These are phyloP conservation scores for Xylaria hypoxylon DNA, from an alignment of 2,329 filamentous ascomycete species.

Conservation along the genomic window DNA sequence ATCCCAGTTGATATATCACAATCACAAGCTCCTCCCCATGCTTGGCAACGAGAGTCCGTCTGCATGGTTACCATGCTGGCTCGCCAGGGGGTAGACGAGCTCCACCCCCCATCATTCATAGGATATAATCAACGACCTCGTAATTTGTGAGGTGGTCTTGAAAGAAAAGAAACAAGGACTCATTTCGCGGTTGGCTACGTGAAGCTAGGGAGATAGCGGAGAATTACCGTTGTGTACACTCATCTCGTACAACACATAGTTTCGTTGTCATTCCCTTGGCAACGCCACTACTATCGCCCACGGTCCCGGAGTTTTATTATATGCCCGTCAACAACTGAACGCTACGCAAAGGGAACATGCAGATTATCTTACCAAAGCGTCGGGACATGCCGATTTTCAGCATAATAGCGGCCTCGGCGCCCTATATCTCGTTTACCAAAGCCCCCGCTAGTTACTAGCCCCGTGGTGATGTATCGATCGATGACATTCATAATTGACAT, in stretches of 20 bases:
- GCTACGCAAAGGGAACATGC: slow-evolving; percentile 4
- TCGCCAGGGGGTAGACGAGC: background rate
- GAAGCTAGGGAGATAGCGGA: slow-evolving; percentile 13
- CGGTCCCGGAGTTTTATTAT: slow-evolving; percentile 5
- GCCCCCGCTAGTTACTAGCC: background rate
- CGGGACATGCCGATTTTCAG: slow-evolving; percentile 13
- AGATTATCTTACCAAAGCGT: slow-evolving; percentile 22
- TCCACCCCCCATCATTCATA: background rate
- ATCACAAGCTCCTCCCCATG: slow-evolving; percentile 8
- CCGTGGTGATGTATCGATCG: slow-evolving; percentile 1
- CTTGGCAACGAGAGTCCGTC: slow-evolving; percentile 10
- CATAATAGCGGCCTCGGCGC: background rate
- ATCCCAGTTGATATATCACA: slow-evolving; percentile 4
- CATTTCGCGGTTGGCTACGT: slow-evolving; percentile 5
- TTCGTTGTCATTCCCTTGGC: slow-evolving; percentile 22
- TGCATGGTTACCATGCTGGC: background rate
- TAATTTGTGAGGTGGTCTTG: background rate
- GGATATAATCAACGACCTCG: background rate
- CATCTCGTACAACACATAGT: slow-evolving; percentile 3
- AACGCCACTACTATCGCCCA: slow-evolving; percentile 4
- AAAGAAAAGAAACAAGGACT: background rate
- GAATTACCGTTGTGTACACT: slow-evolving; percentile 9
- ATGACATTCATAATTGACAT: background rate
- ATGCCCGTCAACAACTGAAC: background rate
- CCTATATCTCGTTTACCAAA: background rate